phyloP scores from a whole-genome alignment of 2,329 filamentous ascomycete genomes.

The Pseudocercospora macadamiae region DNA sequence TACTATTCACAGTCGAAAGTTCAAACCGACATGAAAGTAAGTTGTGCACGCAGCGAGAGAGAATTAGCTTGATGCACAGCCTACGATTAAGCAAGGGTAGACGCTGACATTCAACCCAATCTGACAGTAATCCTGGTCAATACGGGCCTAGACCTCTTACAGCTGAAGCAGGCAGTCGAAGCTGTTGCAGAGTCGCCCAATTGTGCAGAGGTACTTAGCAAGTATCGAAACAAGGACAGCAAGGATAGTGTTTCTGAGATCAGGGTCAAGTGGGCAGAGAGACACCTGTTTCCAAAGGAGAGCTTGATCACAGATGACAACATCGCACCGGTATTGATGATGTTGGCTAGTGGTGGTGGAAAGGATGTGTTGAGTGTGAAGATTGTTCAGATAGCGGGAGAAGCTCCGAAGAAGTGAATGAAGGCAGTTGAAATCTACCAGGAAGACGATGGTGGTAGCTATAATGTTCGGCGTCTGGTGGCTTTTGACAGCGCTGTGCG shows the following conservation, averaged over 20 bases:
- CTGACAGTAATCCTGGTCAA: constrained; percentile 33
- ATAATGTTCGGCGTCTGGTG: no score
- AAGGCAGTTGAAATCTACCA: background rate
- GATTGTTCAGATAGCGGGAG: background rate
- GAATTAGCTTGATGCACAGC: background rate
- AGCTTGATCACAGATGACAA: constrained; percentile 42
- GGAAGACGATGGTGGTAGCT: no score
- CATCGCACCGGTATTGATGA: constrained; percentile 35
- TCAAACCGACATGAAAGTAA: constrained; percentile 40
- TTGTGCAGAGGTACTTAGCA: constrained; percentile 40
- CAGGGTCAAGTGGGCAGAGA: constrained; percentile 39
- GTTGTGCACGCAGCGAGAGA: no score
- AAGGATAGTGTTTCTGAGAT: constrained; percentile 36
- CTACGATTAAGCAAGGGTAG: background rate
- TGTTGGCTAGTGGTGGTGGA: constrained; percentile 30
- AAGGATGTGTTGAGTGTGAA: constrained; percentile 4
- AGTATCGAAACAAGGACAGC: constrained; percentile 39
- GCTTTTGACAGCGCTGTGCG: no score
- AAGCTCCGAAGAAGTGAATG: background rate
- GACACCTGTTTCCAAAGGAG: constrained; percentile 37
- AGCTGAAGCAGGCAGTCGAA: constrained; percentile 30
- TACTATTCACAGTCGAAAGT: constrained; percentile 42
- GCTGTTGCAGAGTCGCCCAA: constrained; percentile 35
- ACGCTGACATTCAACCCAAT: constrained; percentile 7
- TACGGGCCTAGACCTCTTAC: constrained; percentile 28